These are phyloP conservation scores for Linnemannia exigua DNA, from an alignment of 192 early-diverging fungal species.

Conservation along the genomic window DNA sequence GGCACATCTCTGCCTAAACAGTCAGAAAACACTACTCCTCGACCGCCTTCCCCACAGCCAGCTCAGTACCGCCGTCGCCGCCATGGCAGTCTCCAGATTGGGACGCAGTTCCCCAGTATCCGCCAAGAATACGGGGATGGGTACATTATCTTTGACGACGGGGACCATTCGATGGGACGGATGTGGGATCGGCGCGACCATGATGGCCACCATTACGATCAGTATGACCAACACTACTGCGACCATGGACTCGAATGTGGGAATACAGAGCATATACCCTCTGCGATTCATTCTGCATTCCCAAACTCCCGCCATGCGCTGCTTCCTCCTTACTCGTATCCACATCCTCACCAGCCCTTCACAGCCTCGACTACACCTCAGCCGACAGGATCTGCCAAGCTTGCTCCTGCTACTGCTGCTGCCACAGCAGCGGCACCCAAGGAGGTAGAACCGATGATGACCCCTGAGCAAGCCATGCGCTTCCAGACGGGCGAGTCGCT, in stretches of 20 bases:
- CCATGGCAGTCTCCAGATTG: conserved; percentile 46
- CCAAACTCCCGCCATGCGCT: conserved; percentile 1
- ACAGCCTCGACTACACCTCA: neutral
- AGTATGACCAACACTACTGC: no score
- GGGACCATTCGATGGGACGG: neutral
- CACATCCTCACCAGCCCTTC: conserved; percentile 4
- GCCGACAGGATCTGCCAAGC: neutral
- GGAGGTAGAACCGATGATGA: neutral
- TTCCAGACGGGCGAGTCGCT: neutral
- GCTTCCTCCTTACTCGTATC: neutral
- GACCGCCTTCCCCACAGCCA: neutral
- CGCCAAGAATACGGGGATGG: conserved; percentile 47
- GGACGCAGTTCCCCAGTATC: conserved; percentile 23
- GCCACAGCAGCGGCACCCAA: neutral
- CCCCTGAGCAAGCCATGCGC: neutral
- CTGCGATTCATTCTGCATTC: conserved; percentile 10
- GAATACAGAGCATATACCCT: conserved; percentile 11
- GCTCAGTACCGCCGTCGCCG: conserved; percentile 30
- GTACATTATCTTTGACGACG: conserved; percentile 29
- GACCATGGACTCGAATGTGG: neutral
- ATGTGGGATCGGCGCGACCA: conserved; percentile 16
- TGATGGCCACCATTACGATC: no score
- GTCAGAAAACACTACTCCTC: neutral
- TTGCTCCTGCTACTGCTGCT: neutral
- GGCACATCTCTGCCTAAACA: neutral